phyloP scores from a whole-genome alignment of 1,284 basidiomycete species.

The Puccinia horiana region DNA sequence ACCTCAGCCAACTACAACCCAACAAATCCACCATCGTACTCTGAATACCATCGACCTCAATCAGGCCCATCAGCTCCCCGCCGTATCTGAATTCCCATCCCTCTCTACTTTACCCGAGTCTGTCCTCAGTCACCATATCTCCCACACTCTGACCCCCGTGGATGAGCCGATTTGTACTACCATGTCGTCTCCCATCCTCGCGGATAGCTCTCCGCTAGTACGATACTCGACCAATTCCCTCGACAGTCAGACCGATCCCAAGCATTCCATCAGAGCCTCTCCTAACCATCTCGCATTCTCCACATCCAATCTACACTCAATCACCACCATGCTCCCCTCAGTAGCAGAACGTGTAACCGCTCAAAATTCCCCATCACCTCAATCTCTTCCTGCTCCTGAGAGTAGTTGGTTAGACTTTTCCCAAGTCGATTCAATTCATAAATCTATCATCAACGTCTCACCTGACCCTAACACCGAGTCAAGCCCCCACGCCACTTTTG shows the following conservation, averaged over 20 bases:
- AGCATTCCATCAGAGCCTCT: background rate
- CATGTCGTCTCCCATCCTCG: background rate
- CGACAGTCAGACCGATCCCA: constrained; percentile 9
- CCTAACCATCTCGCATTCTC: background rate
- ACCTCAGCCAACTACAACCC: background rate
- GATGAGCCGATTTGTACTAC: background rate
- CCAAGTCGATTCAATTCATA: background rate
- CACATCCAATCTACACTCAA: background rate
- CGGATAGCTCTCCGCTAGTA: background rate
- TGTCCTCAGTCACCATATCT: background rate
- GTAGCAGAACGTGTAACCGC: background rate
- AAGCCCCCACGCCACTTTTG: background rate
- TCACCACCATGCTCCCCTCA: background rate
- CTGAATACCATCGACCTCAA: background rate
- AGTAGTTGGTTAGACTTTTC: background rate
- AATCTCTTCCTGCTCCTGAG: background rate
- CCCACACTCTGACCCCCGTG: background rate
- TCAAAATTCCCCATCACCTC: background rate
- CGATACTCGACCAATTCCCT: background rate
- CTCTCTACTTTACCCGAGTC: background rate
- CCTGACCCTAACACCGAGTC: background rate
- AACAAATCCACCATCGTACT: background rate
- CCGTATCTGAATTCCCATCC: background rate
- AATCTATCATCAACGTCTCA: background rate
- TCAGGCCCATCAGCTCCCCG: background rate